These are phyloP conservation scores for Tricholoma furcatifolium DNA, from an alignment of 768 basidiomycete species.

Conservation along the genomic window DNA sequence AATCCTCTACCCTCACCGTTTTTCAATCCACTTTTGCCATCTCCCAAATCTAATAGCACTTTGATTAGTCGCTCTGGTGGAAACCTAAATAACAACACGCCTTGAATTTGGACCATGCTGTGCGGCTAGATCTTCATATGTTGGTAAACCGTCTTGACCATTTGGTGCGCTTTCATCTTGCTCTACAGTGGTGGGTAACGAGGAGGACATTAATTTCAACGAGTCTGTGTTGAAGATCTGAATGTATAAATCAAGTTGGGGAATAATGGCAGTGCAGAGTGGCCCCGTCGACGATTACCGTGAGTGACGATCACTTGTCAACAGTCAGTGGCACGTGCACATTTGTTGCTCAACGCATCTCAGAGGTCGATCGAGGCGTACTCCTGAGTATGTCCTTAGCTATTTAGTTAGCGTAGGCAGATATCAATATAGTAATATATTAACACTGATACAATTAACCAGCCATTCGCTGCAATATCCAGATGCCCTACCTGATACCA, in stretches of 20 bases:
- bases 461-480: too few species aligned
- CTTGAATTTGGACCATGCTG: slow-evolving; percentile 84
- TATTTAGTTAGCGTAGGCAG: too few species aligned
- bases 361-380: too few species aligned
- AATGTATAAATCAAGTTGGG: neutral
- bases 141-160: slow-evolving; percentile 61
- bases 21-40: slow-evolving; percentile 89
- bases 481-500: too few species aligned
- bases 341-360: too few species aligned
- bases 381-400: too few species aligned
- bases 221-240: neutral
- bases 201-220: slow-evolving; percentile 18
- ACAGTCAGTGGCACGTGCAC: too few species aligned
- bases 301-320: too few species aligned
- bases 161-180: slow-evolving; percentile 36
- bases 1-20: slow-evolving; percentile 49
- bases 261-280: slow-evolving; percentile 5
- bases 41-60: slow-evolving; percentile 64
- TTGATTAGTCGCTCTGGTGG: slow-evolving; percentile 4
- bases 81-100: slow-evolving; percentile 28
- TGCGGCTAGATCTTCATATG: slow-evolving; percentile 76
- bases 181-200: slow-evolving; percentile 31
- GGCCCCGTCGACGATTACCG: too few species aligned
- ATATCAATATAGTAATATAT: too few species aligned
- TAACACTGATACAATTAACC: too few species aligned